Base-by-base conservation (phyloP, 1,284 basidiomycete genomes). In the Abortiporus biennis region DNA sequence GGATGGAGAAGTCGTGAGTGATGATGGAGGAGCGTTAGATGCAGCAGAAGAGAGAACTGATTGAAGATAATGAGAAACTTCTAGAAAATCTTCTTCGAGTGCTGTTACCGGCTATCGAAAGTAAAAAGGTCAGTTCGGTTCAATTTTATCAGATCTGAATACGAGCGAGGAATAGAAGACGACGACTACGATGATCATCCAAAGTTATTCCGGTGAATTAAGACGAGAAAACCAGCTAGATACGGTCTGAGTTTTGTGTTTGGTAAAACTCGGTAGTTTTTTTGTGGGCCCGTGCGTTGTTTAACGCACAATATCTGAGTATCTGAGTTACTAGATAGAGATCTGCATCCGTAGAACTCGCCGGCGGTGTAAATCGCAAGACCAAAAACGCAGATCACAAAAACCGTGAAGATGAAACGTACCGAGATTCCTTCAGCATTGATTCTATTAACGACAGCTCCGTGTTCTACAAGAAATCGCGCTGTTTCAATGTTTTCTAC, bases 401-500 rank as follows among this genome's bases (percentile, higher is more conserved):
- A 9, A 34, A 34, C 33, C 33, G 9, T 16, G 17, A 34, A 34
- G 31, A 38, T 41, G 31, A 27, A 25, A 69, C 82, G 44, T 56
- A 92, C 92, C n/a, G 81, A 85, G 43, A 85, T 50, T 11, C 86
- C 90, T 51, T 90, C 82, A 23, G 56, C 54, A 58, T 96, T 95
- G 44, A 63, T 67, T 48, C 71, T 65, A 50, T 72, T 66, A 4
- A 84, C 63, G 40, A 72, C 62, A 1, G 91, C 92, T n/a, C 92
- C 92, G 46, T 86, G 78, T 47, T 85, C 74, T 44, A 96, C 69
- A 43, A 95, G 78, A 63, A 76, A 88, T 22, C 68, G 71, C 0
- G 92, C 92, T 0, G 87, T 88, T 40, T 81, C 76, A 40, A 90
- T 58, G 53, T 76, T 76, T 64, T 96, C 92, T 39, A 89, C 88